Base-by-base conservation (phyloP, 2,329 filamentous ascomycete species). In the Xylaria sp. region DNA sequence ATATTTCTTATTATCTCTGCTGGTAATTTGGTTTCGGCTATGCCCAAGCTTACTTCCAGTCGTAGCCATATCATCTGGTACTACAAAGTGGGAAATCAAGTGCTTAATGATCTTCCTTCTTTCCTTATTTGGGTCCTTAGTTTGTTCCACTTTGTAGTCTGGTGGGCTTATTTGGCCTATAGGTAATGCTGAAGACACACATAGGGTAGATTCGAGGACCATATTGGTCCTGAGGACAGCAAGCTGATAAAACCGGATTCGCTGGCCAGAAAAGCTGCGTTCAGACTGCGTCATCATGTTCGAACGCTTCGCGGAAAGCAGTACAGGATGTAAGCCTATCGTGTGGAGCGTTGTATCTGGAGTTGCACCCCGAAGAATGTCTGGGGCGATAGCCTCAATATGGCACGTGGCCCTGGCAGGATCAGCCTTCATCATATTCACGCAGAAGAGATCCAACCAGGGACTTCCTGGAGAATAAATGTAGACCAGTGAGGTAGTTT, bases 181-280 rank as follows among this genome's bases (percentile, higher is more conserved):
- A 3, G 59, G 43, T 2, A 41, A 53, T 19, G 21, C 42, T n/a
- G 59, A 63, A 11, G 57, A 64, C 19, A 56, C 55, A 44, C 64
- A 66, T 21, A 70, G 60, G 19, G 73, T 74, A 46, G 76, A 77
- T 34, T 68, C 66, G 16, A 84, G 56, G 38, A 74, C 71, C 38
- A 81, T 67, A 52, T 81, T 70, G 20, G 70, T 66, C 4, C 66
- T 72, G 2, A 84, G 59, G 9, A 72, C 67, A 48, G 72, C 74
- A 13, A 80, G 57, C 54, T 83, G 79, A 48, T 76, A 81, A 58
- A 82, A 80, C 18, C 70, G 69, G 2, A 76, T 63, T 2, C 67
- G 67, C 20, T 70, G 57, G 2, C 69, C 58, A 8, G 65, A 52
- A 46, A 78, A 75, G 11, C 61, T 49, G 9, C 50, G 53, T 4